Conservation (phyloP, 345 rosid species). For the Ricinus communis region DNA sequence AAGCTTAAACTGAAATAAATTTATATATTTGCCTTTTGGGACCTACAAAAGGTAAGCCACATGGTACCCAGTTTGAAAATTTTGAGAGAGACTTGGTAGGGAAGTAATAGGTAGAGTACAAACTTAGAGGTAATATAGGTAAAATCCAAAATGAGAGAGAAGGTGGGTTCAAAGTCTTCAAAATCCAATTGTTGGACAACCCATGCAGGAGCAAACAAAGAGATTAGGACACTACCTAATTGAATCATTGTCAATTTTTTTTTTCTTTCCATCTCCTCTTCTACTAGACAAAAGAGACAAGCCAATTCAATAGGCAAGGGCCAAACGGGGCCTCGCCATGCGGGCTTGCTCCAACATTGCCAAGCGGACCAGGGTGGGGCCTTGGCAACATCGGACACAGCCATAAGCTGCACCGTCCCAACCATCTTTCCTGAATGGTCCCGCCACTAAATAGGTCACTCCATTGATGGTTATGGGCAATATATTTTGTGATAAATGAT, state of each 20-base stretch:
- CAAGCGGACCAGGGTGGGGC: slow-evolving; percentile 21
- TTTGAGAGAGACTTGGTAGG: too few species aligned
- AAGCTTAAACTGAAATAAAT: too few species aligned
- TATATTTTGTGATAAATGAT: not conserved
- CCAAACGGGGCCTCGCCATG: slow-evolving; percentile 14
- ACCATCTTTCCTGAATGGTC: slow-evolving; percentile 22
- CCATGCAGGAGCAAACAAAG: slow-evolving; percentile 15
- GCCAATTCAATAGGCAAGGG: slow-evolving; percentile 26
- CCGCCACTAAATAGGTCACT: slow-evolving; percentile 3
- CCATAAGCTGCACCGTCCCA: slow-evolving; percentile 19
- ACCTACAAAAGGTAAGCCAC: too few species aligned
- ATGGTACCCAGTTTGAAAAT: too few species aligned
- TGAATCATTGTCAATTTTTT: slow-evolving; percentile 5
- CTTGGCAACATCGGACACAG: slow-evolving; percentile 21
- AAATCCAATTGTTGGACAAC: slow-evolving; percentile 13
- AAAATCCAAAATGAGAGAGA: not conserved
- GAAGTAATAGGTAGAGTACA: too few species aligned
- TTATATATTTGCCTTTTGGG: too few species aligned
- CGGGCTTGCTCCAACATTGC: slow-evolving; percentile 16
- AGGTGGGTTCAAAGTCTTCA: not conserved
- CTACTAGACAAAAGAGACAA: not conserved
- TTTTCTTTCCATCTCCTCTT: not conserved
- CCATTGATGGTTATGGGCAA: not conserved
- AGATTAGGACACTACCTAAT: slow-evolving; percentile 9
- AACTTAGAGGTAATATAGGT: too few species aligned